Conservation (phyloP, 306 rosid genomes). For the Glycine tomentella region DNA sequence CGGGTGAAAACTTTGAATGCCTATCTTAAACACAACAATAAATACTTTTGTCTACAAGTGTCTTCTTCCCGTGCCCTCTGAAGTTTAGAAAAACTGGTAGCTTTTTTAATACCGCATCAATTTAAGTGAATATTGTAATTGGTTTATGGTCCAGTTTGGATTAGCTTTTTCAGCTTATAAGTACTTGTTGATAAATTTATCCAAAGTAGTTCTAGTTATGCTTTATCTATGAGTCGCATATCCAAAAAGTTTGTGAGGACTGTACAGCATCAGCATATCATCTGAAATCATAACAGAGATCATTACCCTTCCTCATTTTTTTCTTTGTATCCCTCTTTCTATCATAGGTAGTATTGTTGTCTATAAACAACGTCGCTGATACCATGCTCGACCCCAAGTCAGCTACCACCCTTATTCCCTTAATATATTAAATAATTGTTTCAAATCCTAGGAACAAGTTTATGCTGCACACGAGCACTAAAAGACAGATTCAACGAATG, state of each 20-base stretch:
- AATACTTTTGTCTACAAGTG: slow-evolving; percentile 1
- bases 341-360: background rate
- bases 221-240: background rate
- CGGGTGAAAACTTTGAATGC: background rate
- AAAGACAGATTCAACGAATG: slow-evolving; percentile 5
- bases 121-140: slow-evolving; percentile 7
- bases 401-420: background rate
- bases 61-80: background rate
- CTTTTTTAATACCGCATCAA: background rate
- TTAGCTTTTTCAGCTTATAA: background rate
- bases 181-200: no score
- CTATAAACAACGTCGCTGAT: background rate
- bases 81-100: background rate
- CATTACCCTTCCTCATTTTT: background rate
- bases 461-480: slow-evolving; percentile 17
- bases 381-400: background rate
- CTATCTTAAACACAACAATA: background rate
- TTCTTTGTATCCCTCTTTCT: background rate
- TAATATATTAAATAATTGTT: slow-evolving; percentile 5
- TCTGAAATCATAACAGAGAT: background rate
- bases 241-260: background rate
- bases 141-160: background rate
- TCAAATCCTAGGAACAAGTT: slow-evolving; percentile 12
- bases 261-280: background rate
- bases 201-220: no score